These are phyloP conservation scores for Kwoniella botswanensis DNA, from an alignment of 768 basidiomycete species.

Conservation along the genomic window DNA sequence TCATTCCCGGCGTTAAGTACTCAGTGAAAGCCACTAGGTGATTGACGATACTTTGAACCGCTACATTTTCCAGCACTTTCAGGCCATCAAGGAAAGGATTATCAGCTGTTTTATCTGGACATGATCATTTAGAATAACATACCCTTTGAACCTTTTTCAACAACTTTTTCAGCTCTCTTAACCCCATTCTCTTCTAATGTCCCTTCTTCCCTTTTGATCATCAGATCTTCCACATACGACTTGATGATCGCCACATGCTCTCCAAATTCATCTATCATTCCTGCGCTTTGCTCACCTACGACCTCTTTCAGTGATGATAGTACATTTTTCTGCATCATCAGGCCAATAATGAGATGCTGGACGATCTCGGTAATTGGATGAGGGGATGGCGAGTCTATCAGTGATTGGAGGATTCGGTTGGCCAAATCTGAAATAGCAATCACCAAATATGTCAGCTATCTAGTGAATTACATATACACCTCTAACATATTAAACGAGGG, in stretches of 20 bases:
- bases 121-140: not conserved
- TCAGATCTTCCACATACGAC: conserved; percentile 3
- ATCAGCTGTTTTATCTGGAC: not conserved
- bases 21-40: conserved; percentile 13
- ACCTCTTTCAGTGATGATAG: not conserved
- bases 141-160: conserved; percentile 7
- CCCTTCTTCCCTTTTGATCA: not conserved
- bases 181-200: not conserved
- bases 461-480: not conserved
- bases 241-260: conserved; percentile 1
- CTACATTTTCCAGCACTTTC: conserved; percentile 5
- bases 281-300: conserved; percentile 1
- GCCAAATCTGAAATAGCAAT: not conserved
- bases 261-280: conserved; percentile 2
- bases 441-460: not conserved
- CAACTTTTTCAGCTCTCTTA: not conserved
- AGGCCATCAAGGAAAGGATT: too few relatives aligned
- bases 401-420: conserved; percentile 3
- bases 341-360: not conserved
- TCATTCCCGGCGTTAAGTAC: conserved; percentile 25
- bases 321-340: conserved; percentile 15
- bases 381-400: not conserved
- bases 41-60: conserved; percentile 7
- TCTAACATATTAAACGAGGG: not conserved
- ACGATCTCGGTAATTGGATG: conserved; percentile 3